Conservation (phyloP, 2,329 filamentous ascomycete species). For the Juglanconis juglandina region DNA sequence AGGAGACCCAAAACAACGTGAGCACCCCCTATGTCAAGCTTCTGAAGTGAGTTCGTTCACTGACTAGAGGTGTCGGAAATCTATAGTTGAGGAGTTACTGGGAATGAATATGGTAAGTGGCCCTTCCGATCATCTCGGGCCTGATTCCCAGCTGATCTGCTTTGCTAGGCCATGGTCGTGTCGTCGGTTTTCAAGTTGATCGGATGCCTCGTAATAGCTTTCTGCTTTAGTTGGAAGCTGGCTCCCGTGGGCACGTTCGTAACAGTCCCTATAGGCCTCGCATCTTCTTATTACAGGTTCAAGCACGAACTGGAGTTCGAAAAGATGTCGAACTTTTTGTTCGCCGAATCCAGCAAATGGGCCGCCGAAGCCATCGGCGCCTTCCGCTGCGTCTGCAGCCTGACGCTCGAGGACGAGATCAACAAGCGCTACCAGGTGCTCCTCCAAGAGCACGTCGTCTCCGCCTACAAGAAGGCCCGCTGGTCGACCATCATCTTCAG, state of each 20-base stretch:
- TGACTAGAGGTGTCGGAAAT: neutral
- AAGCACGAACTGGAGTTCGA: conserved; percentile 65
- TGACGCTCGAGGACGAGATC: conserved; percentile 68
- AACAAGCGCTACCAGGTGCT: conserved; percentile 57
- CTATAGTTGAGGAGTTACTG: conserved; percentile 54
- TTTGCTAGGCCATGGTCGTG: conserved; percentile 44
- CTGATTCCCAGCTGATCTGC: neutral
- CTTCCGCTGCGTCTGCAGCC: conserved; percentile 67
- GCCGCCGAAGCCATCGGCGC: conserved; percentile 71
- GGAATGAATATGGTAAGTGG: conserved; percentile 53
- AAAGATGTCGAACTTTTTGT: conserved; percentile 64
- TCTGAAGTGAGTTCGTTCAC: neutral
- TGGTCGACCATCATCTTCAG: conserved; percentile 65
- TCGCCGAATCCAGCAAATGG: conserved; percentile 69
- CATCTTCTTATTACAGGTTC: conserved; percentile 48
- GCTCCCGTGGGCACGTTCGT: conserved; percentile 65
- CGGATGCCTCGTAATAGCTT: conserved; percentile 64
- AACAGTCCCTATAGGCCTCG: conserved; percentile 48
- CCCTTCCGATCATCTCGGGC: neutral
- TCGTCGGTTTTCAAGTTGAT: conserved; percentile 63
- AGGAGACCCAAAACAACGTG: conserved; percentile 50
- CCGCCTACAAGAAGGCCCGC: conserved; percentile 59
- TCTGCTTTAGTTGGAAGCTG: conserved; percentile 74
- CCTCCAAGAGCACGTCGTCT: conserved; percentile 54
- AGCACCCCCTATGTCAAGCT: neutral